These are phyloP conservation scores for Micromonas commoda DNA, from an alignment of 139 green algal species.

Conservation along the genomic window DNA sequence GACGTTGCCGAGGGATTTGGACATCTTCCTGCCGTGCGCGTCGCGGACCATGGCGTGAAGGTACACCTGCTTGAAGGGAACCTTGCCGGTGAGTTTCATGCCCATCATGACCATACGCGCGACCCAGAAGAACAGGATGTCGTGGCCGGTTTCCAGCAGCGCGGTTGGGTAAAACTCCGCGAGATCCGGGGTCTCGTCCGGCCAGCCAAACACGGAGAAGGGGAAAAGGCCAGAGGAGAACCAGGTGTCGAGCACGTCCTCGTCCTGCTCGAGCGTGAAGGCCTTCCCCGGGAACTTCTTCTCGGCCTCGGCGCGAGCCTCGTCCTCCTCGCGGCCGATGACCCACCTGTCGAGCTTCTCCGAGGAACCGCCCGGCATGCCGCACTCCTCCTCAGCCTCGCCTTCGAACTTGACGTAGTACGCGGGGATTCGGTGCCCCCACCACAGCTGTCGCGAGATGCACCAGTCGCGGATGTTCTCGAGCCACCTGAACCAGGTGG, in stretches of 20 bases:
- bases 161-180: constrained; percentile 47
- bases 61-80: constrained; percentile 47
- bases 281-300: constrained; percentile 31
- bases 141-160: constrained; percentile 55
- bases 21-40: constrained; percentile 58
- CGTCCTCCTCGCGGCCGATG: constrained; percentile 38
- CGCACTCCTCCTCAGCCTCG: constrained; percentile 26
- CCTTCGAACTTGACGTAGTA: constrained; percentile 42
- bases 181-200: constrained; percentile 40
- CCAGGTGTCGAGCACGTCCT: constrained; percentile 58
- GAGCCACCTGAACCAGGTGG: constrained; percentile 88
- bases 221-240: constrained; percentile 54
- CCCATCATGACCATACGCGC: constrained; percentile 58
- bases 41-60: constrained; percentile 55
- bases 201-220: constrained; percentile 54
- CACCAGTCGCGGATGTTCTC: constrained; percentile 98
- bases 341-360: constrained; percentile 44
- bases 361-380: constrained; percentile 19
- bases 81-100: constrained; percentile 45
- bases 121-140: constrained; percentile 61
- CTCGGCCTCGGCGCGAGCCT: constrained; percentile 34
- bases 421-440: constrained; percentile 56
- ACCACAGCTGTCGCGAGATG: constrained; percentile 56
- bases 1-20: constrained; percentile 55
- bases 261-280: constrained; percentile 43